Conservation (phyloP, 1,284 basidiomycete species). For the Rhodotorula sp. region DNA sequence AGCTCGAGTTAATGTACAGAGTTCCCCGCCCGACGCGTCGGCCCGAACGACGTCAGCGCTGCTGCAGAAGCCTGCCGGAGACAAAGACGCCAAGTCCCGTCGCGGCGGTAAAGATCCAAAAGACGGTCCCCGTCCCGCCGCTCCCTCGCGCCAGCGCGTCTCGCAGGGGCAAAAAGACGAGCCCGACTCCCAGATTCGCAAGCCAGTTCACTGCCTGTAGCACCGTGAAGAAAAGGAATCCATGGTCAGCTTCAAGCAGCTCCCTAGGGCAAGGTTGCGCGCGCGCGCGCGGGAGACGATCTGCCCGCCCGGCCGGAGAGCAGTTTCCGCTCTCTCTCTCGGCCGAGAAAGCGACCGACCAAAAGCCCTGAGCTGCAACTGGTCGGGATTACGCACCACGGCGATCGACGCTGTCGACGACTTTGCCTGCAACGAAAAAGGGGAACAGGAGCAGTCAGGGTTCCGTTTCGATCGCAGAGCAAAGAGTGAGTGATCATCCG, state of each 20-base stretch:
- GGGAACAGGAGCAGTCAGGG: background rate
- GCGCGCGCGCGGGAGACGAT: background rate
- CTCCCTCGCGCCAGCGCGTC: constrained; percentile 22
- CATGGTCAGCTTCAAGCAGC: background rate
- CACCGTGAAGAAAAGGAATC: background rate
- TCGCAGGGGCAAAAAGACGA: constrained; percentile 35
- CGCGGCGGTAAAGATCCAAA: constrained; percentile 30
- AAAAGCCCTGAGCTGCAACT: background rate
- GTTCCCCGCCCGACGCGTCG: background rate
- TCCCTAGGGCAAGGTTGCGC: background rate
- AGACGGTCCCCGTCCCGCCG: constrained; percentile 29
- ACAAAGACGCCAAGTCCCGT: constrained; percentile 23
- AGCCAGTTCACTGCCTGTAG: constrained; percentile 39
- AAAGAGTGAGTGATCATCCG: too few species aligned
- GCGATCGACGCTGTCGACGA: constrained; percentile 39
- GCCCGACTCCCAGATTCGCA: constrained; percentile 37
- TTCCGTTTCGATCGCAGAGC: too few species aligned
- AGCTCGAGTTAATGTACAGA: too few species aligned
- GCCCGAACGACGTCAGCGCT: background rate
- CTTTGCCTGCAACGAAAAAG: constrained; percentile 19
- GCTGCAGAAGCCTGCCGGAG: constrained; percentile 9
- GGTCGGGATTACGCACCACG: constrained; percentile 20
- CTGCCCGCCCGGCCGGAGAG: background rate
- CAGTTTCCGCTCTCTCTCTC: background rate
- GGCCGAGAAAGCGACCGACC: background rate